These are phyloP conservation scores for Oidiodendron maius DNA, from an alignment of 495 filamentous ascomycete species.

Conservation along the genomic window DNA sequence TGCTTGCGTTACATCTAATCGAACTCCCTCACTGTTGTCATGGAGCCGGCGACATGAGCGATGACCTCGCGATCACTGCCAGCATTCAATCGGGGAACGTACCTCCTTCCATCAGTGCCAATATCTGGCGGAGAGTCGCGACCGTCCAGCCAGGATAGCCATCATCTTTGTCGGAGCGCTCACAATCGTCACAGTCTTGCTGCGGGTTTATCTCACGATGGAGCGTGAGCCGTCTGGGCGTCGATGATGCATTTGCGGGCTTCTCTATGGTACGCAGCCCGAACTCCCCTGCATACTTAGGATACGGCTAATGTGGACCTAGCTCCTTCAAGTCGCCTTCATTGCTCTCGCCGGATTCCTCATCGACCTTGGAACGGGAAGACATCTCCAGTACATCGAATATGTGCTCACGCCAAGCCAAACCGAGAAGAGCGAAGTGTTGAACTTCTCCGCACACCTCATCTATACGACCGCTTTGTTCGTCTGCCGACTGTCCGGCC, in stretches of 20 bases:
- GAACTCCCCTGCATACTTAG: neutral
- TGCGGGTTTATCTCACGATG: neutral
- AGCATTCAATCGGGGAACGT: neutral
- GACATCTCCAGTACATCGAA: slow-evolving; percentile 41
- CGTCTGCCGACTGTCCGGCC: slow-evolving; percentile 39
- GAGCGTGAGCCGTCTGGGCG: neutral
- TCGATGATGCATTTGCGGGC: neutral
- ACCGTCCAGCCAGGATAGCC: neutral
- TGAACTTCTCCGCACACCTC: slow-evolving; percentile 40
- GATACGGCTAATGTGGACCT: neutral
- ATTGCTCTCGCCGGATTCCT: slow-evolving; percentile 33
- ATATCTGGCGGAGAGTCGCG: neutral
- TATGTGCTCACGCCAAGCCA: slow-evolving; percentile 33
- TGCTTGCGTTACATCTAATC: too few species aligned
- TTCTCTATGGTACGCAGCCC: neutral
- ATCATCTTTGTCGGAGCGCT: neutral
- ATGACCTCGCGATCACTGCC: neutral
- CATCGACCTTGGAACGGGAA: slow-evolving; percentile 38
- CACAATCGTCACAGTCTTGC: neutral
- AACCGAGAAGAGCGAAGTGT: slow-evolving; percentile 33
- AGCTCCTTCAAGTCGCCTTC: slow-evolving; percentile 16
- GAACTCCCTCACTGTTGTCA: too few species aligned
- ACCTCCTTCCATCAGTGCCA: neutral
- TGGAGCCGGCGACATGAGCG: too few species aligned
- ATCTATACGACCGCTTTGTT: slow-evolving; percentile 41